Conservation (phyloP, 2,329 filamentous ascomycete genomes). For the Parascedosporium putredinis region DNA sequence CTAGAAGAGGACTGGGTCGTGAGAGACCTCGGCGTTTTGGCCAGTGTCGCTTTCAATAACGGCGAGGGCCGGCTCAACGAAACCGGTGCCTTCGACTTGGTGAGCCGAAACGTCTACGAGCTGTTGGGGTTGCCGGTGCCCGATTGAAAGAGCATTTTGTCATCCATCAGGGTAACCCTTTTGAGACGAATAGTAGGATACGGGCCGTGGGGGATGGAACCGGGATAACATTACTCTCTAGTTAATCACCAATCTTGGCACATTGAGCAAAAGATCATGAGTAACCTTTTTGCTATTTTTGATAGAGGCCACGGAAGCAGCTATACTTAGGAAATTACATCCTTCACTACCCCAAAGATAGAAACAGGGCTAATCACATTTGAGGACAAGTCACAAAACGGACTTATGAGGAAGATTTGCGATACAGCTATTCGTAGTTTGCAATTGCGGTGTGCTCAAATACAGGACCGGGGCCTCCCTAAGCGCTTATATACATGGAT, state of each 20-base stretch:
- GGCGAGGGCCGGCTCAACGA: conserved; percentile 37
- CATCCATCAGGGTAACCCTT: conserved; percentile 52
- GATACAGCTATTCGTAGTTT: too few relatives aligned
- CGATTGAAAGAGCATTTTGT: conserved; percentile 40
- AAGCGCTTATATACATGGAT: too few relatives aligned
- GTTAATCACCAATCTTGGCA: not conserved
- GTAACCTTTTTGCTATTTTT: too few relatives aligned
- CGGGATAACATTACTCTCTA: not conserved
- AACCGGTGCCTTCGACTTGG: conserved; percentile 43
- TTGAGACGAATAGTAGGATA: conserved; percentile 47
- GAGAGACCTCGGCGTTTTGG: conserved; percentile 47
- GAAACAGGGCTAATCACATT: too few relatives aligned
- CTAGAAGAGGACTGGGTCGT: conserved; percentile 53
- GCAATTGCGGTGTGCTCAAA: too few relatives aligned
- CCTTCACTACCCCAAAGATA: too few relatives aligned
- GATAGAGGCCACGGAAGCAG: too few relatives aligned
- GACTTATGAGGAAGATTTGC: too few relatives aligned
- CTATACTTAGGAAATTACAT: too few relatives aligned
- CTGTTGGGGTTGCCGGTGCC: conserved; percentile 39
- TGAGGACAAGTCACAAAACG: too few relatives aligned
- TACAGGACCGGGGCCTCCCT: too few relatives aligned
- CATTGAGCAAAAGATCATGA: too few relatives aligned
- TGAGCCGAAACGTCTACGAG: conserved; percentile 45
- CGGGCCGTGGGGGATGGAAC: conserved; percentile 34
- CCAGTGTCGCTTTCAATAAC: conserved; percentile 51